These are phyloP conservation scores for Medicago truncatula DNA, from an alignment of 306 rosid genomes.

Conservation along the genomic window DNA sequence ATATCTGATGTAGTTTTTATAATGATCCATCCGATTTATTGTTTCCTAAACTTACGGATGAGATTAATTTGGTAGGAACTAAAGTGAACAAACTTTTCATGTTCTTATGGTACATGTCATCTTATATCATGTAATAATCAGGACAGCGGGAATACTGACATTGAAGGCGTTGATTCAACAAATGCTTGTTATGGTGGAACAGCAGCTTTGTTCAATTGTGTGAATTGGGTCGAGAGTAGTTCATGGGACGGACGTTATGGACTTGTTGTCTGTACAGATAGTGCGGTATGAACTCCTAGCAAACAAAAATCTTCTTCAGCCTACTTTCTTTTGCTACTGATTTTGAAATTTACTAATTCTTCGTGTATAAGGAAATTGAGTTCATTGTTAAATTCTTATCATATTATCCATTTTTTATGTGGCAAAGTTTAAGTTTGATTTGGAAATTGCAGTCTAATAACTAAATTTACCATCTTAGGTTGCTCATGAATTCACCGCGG, in stretches of 20 bases:
- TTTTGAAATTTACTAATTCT: too few species aligned
- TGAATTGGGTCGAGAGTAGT: slow-evolving; percentile 89
- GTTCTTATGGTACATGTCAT: slow-evolving; percentile 19
- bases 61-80: slow-evolving; percentile 8
- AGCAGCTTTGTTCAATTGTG: slow-evolving; percentile 87
- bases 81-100: slow-evolving; percentile 1
- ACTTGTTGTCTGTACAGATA: slow-evolving; percentile 83
- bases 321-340: too few species aligned
- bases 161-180: slow-evolving; percentile 88
- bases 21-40: background rate
- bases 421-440: too few species aligned
- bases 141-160: slow-evolving; percentile 80
- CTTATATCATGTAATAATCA: slow-evolving; percentile 46
- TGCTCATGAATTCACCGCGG: background rate
- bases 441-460: too few species aligned
- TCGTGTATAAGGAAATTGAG: too few species aligned
- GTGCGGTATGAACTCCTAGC: slow-evolving; percentile 67
- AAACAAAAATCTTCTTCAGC: too few species aligned
- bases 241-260: slow-evolving; percentile 97
- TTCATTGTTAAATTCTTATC: too few species aligned
- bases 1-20: background rate
- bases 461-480: too few species aligned
- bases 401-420: too few species aligned
- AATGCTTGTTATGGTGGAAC: slow-evolving; percentile 96
- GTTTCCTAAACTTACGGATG: slow-evolving; percentile 13